Base-by-base conservation (phyloP, 257 asterid genomes). In the Gentiana straminea region DNA sequence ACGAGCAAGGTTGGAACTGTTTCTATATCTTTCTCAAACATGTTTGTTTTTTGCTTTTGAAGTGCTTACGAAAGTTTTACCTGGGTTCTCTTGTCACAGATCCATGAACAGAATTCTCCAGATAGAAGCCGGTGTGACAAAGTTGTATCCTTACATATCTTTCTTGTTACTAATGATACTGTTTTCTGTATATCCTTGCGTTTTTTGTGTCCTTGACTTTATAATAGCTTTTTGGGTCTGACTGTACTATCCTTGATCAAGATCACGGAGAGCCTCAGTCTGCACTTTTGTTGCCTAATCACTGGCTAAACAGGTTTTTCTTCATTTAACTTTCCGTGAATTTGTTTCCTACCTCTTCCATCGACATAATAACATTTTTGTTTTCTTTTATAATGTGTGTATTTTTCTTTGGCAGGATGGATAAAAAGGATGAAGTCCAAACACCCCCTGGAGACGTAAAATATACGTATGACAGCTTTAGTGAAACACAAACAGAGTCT, bases 401-500 rank as follows among this genome's bases (percentile, higher is more conserved):
- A 13, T 51, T 59, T 54, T 43, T 47, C 52, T 55, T 35, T 58
- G 61, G 72, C 93, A 91, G 95, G 82, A 61, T 68, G 59, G 84
- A 79, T 54, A 77, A 77, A 73, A 72, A 59, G 59, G 85, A 78
- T 36, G 83, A 77, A 24, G 13, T 36, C 51, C 33, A 35, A 2
- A 56, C 39, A 51, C 70, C 69, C 50, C 63, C 76, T 24, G 73
- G 70, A 55, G 89, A 68, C 61, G 75, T 64, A 48, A 62, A 77
- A 34, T 64, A 59, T 35, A 52, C 67, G 48, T 78, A 79, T 35
- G 94, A 91, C 57, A 77, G 83, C 52, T 87, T 91, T 68, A 91
- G 90, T 65, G 98, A 91, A 65, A 84, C 98, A 3, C 98, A 84
- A 63, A 84, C 95, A 5, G 96, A 84, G 68, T 84, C 96, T 70